Conservation (phyloP, 345 rosid species). For the Corymbia maculata region DNA sequence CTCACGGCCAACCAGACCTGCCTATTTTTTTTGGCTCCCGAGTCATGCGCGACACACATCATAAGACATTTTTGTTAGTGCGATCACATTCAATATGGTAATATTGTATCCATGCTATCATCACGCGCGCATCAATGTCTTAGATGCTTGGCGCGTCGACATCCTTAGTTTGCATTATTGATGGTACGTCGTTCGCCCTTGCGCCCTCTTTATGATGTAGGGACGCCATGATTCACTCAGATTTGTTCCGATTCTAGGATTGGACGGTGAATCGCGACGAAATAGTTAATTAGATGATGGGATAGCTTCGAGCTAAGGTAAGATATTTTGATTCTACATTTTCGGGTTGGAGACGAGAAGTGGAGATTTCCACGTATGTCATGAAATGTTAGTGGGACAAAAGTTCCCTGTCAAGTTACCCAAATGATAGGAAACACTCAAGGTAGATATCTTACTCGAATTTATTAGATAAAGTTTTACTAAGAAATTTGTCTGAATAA, state of each 20-base stretch:
- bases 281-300: neutral
- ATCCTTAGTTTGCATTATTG: neutral
- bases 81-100: neutral
- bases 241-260: neutral
- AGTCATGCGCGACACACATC: neutral
- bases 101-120: neutral
- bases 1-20: neutral
- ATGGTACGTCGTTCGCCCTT: rapidly evolving
- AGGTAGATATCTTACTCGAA: neutral
- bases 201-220: neutral
- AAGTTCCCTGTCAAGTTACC: neutral
- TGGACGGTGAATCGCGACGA: neutral
- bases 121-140: neutral
- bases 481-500: neutral
- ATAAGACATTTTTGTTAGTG: neutral
- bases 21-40: neutral
- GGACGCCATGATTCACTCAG: neutral
- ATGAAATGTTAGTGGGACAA: neutral
- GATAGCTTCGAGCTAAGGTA: rapidly evolving
- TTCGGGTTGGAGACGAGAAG: neutral
- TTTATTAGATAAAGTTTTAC: neutral
- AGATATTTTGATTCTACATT: neutral
- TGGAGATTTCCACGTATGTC: neutral
- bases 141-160: neutral
- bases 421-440: neutral